Base-by-base conservation (phyloP, 225 moss, liverwort and hornwort genomes). In the Pleurozium schreberi region DNA sequence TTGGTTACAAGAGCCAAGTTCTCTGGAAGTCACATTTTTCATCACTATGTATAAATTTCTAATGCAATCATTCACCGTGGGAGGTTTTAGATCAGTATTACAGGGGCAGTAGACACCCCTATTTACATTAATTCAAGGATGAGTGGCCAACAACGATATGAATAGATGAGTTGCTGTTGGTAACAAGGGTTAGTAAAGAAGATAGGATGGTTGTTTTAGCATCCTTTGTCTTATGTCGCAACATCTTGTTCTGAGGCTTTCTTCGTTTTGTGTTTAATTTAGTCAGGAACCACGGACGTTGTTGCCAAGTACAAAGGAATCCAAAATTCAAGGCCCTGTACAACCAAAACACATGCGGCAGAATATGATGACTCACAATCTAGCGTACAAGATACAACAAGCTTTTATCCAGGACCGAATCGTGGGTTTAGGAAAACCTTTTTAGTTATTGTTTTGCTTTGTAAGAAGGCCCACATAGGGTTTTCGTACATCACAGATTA, bases 281-380 rank as follows among this genome's bases (percentile, higher is more conserved):
- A 43, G 27, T 73, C 83, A 90, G 88, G 74, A 80, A 70, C 65
- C 85, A 28, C 3, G 22, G 50, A 55, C 9, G 23, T 38, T 38
- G 38, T 53, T 38, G 25, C 55, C 55, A 25, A 77, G 55, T 55
- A 10, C 77, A 14, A 52, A 52, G 53, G 22, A 38, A 55, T 77
- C 55, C 53, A 25, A 89, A 34, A 67, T 61, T 31, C 62, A 62
- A 81, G 93, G 88, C 85, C 88, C 80, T 90, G 87, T 95, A 6
- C 92, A 94, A 86, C 74, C 90, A 31, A 81, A 94, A 74, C 85
- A 94, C 20, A 85, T 96, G 76, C 93, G 95, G 91, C 92, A 97
- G 88, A 97, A 95, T 71, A 89, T 86, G 81, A 85, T 85, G 28
- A 90, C 94, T 75, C 98, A 97, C 89, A 95, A 77, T 84, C 75